Evolutionary conservation across 306 rosid species (phyloP).

Genomic region (Fragaria nilgerrensis): DNA sequence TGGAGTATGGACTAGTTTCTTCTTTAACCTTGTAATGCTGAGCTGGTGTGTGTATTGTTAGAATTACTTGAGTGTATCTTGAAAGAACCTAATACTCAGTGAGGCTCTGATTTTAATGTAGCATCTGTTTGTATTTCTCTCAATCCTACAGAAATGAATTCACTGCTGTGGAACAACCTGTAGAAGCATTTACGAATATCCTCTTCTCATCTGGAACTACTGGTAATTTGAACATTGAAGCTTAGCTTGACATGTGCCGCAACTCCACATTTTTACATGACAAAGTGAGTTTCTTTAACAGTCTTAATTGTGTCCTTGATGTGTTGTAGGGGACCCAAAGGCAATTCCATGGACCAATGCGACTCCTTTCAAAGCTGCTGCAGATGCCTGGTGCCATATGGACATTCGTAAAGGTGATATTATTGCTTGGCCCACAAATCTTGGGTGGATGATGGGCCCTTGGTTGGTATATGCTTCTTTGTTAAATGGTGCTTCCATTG

Average conservation of each 20-base stretch:
- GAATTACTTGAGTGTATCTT: background rate
- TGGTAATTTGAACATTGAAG: conserved; percentile 41
- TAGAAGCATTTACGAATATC: conserved; percentile 68
- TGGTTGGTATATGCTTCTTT: conserved; percentile 95
- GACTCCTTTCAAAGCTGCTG: conserved; percentile 90
- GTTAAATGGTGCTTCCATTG: conserved; percentile 90
- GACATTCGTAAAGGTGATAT: conserved; percentile 79
- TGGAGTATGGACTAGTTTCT: background rate
- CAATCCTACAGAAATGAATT: conserved; percentile 69
- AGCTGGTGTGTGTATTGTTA: background rate
- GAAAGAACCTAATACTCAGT: conserved; percentile 3
- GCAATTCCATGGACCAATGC: conserved; percentile 93
- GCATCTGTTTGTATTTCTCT: conserved; percentile 5
- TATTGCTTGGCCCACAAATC: conserved; percentile 95
- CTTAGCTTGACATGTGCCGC: conserved; percentile 2
- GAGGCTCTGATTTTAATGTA: background rate
- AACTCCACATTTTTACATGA: background rate
- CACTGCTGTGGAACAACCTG: conserved; percentile 59
- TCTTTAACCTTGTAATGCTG: background rate
- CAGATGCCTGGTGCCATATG: conserved; percentile 94
- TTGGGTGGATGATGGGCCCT: conserved; percentile 99
- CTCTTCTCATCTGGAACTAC: conserved; percentile 99
- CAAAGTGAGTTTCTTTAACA: background rate
- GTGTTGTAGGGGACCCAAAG: conserved; percentile 82
- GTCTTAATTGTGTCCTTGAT: conserved; percentile 23